Conservation (phyloP, 768 basidiomycete species). For the Suillus clintonianus region DNA sequence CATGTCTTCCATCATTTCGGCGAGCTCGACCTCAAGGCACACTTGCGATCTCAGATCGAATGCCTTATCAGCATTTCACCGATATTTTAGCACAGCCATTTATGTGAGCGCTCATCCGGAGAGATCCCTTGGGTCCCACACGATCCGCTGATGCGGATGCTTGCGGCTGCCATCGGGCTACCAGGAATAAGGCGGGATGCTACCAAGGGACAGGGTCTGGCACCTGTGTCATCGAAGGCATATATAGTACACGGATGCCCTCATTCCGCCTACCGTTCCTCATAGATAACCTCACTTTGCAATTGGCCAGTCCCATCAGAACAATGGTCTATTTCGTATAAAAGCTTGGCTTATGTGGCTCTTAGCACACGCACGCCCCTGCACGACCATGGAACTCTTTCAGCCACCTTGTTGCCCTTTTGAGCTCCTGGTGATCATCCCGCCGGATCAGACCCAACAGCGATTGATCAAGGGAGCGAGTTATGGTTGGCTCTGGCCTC, state of each 20-base stretch:
- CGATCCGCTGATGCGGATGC: background rate
- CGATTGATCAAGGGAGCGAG: background rate
- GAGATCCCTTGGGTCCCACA: background rate
- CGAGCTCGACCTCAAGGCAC: conserved; percentile 22
- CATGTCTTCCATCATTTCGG: conserved; percentile 17
- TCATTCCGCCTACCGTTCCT: conserved; percentile 1
- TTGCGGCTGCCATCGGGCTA: background rate
- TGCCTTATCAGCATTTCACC: conserved; percentile 32
- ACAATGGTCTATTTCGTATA: background rate
- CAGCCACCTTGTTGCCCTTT: background rate
- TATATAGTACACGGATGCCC: conserved; percentile 8
- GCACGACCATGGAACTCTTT: background rate
- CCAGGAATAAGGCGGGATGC: background rate
- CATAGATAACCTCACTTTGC: background rate
- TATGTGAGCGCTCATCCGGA: background rate
- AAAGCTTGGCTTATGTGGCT: background rate
- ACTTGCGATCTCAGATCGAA: conserved; percentile 27
- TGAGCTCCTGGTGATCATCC: background rate
- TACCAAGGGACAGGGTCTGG: background rate
- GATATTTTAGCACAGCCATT: conserved; percentile 15
- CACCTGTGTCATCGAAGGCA: background rate
- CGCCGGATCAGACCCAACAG: background rate
- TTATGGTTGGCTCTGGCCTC: background rate
- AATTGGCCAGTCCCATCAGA: background rate
- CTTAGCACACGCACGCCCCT: background rate